Evolutionary conservation across 441 rosid species (phyloP).

Genomic region (Cnidoscolus chayamansa): DNA sequence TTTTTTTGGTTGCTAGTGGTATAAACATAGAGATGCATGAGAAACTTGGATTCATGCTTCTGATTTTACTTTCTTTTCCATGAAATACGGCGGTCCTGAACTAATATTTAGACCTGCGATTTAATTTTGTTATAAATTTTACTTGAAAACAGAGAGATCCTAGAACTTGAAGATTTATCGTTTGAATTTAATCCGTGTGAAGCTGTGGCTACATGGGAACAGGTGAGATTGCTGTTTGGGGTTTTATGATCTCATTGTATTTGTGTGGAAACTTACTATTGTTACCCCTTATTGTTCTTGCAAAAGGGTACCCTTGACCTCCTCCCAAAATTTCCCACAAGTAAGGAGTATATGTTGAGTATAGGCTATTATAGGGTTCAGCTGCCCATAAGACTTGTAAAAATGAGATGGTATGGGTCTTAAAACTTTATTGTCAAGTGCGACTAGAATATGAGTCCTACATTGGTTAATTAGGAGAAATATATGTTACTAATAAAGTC

Average conservation of each 20-base stretch:
- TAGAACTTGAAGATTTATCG: slow-evolving; percentile 64
- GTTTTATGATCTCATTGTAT: not conserved
- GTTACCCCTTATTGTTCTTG: not conserved
- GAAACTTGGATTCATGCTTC: not conserved
- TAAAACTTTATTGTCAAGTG: too few species aligned
- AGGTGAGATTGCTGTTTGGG: slow-evolving; percentile 43
- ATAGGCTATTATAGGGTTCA: too few species aligned
- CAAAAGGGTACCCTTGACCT: not conserved
- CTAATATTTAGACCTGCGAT: not conserved
- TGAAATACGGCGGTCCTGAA: not conserved
- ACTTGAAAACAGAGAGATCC: slow-evolving; percentile 66
- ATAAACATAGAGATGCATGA: not conserved
- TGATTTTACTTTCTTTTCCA: not conserved
- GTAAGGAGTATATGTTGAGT: not conserved
- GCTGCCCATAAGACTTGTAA: too few species aligned
- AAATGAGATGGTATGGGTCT: too few species aligned
- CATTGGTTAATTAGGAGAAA: too few species aligned
- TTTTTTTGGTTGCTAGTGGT: not conserved
- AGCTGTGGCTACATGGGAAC: slow-evolving; percentile 95
- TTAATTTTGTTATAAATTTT: slow-evolving; percentile 7
- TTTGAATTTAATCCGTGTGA: slow-evolving; percentile 81
- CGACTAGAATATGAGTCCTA: too few species aligned
- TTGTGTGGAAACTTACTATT: not conserved
- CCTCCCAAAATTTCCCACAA: too few species aligned
- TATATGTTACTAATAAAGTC: too few species aligned